A percentile compares a stretch with the other conserved stretches of the same genome.
These are phyloP conservation scores for Ichthyophthirius multifiliis DNA, from an alignment of 169 alveolate species.

Conservation along the genomic window DNA sequence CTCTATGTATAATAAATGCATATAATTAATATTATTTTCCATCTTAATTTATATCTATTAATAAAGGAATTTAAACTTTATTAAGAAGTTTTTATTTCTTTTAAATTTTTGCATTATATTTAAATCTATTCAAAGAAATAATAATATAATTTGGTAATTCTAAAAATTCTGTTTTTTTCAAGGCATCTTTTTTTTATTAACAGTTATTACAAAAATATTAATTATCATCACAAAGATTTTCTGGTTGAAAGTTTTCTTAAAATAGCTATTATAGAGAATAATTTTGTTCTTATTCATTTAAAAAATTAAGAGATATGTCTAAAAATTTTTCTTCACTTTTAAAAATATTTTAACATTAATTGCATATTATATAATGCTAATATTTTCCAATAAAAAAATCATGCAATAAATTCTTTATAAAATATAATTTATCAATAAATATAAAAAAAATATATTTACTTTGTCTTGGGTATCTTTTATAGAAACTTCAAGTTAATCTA, in stretches of 20 bases:
- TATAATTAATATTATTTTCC: background rate
- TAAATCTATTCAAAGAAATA: background rate
- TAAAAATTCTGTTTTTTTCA: background rate
- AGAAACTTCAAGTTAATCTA: conserved; percentile 2
- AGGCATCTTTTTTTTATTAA: background rate
- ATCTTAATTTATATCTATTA: background rate
- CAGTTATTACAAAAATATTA: background rate
- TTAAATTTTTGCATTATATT: background rate
- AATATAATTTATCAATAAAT: background rate
- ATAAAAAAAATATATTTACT: background rate
- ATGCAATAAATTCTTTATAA: conserved; percentile 1
- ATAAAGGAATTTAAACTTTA: background rate
- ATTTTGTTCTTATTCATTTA: background rate
- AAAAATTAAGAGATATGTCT: background rate
- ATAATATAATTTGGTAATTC: background rate
- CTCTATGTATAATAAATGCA: conserved; percentile 11
- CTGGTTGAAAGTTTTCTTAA: background rate
- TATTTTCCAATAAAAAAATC: conserved; percentile 13
- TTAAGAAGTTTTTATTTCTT: background rate
- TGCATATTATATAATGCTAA: background rate
- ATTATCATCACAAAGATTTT: background rate
- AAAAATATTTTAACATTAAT: background rate
- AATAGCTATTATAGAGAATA: background rate
- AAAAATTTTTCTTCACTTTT: conserved; percentile 2
- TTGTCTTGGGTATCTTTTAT: background rate